These are phyloP conservation scores for Podosphaera aphanis DNA, from an alignment of 2,329 filamentous ascomycete species.

Conservation along the genomic window DNA sequence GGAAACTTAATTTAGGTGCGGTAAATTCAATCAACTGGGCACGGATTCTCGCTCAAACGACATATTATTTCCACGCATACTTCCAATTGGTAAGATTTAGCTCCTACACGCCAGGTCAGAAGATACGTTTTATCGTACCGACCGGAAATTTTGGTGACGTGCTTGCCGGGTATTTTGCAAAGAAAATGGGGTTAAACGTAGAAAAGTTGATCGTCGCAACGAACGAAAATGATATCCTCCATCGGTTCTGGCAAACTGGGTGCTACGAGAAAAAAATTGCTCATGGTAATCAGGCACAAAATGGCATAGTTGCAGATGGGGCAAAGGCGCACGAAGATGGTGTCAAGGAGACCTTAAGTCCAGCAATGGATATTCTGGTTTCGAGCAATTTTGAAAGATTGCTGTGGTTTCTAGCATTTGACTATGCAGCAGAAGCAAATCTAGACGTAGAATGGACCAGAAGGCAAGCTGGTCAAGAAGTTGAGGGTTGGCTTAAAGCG, in stretches of 20 bases:
- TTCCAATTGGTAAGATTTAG: constrained; percentile 48
- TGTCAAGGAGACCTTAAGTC: constrained; percentile 76
- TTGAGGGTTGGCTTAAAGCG: constrained; percentile 52
- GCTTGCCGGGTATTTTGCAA: constrained; percentile 77
- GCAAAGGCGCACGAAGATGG: constrained; percentile 41
- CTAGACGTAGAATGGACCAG: constrained; percentile 43
- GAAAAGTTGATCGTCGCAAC: constrained; percentile 83
- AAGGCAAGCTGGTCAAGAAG: constrained; percentile 50
- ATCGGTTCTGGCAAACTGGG: constrained; percentile 83
- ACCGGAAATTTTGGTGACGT: constrained; percentile 96
- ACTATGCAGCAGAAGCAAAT: constrained; percentile 33
- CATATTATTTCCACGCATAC: constrained; percentile 92
- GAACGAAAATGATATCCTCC: constrained; percentile 91
- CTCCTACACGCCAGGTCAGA: constrained; percentile 38
- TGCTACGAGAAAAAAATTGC: constrained; percentile 67
- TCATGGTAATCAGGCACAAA: constrained; percentile 32
- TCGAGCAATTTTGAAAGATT: constrained; percentile 92
- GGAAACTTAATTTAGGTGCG: constrained; percentile 60
- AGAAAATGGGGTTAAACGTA: constrained; percentile 66
- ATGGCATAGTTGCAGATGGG: constrained; percentile 29
- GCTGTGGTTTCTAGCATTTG: constrained; percentile 75
- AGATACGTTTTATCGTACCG: constrained; percentile 68
- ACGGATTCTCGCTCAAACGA: constrained; percentile 84
- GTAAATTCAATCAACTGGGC: constrained; percentile 97
- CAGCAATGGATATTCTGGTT: constrained; percentile 94